Conservation (phyloP, 2,329 filamentous ascomycete species). For the Diaporthe ampelina region DNA sequence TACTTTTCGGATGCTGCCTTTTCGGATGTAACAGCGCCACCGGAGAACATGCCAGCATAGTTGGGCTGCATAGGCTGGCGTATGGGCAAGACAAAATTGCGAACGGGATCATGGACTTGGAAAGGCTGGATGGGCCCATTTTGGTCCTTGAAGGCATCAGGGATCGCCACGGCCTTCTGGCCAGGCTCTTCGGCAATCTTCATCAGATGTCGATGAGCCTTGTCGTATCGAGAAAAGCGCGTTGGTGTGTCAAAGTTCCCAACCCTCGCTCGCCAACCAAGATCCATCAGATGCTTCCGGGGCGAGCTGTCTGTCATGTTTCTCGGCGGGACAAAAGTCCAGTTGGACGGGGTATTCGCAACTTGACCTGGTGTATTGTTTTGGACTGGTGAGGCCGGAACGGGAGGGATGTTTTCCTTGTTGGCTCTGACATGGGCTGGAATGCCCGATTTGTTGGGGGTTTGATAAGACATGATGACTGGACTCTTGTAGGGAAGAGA, state of each 20-base stretch:
- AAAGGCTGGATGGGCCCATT: background rate
- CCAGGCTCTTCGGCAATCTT: background rate
- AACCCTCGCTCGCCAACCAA: too few species aligned
- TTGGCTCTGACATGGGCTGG: background rate
- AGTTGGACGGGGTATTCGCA: background rate
- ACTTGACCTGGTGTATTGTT: background rate
- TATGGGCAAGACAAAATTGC: background rate
- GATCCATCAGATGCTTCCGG: background rate
- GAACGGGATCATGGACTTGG: background rate
- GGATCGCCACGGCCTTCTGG: background rate
- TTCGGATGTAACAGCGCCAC: background rate
- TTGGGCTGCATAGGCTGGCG: constrained; percentile 13
- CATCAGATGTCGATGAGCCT: background rate
- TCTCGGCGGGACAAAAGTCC: background rate
- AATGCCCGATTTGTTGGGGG: background rate
- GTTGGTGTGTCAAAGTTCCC: background rate
- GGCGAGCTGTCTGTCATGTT: background rate
- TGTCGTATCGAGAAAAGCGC: background rate
- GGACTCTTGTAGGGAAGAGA: constrained; percentile 2
- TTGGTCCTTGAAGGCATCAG: background rate
- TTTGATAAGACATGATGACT: constrained; percentile 21
- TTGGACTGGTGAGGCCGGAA: background rate
- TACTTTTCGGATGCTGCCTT: background rate
- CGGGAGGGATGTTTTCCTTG: background rate
- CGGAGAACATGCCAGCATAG: background rate